Conservation (phyloP, 352 stramenopile species). For the Phytophthora rubi region DNA sequence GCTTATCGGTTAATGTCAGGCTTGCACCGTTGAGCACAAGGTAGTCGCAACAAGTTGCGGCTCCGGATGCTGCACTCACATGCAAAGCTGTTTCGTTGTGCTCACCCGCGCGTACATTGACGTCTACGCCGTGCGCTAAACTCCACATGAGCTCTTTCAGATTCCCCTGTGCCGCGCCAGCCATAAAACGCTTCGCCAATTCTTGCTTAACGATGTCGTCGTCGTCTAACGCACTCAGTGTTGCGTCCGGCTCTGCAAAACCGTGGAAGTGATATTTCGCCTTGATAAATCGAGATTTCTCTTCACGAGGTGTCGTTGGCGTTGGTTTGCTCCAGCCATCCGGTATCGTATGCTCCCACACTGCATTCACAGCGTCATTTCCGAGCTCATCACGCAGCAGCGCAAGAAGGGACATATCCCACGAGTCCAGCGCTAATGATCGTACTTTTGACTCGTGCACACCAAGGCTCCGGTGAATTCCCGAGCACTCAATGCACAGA, state of each 20-base stretch:
- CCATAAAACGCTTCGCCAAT: constrained; percentile 57
- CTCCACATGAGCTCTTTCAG: constrained; percentile 78
- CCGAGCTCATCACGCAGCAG: constrained; percentile 75
- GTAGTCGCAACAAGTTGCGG: constrained; percentile 71
- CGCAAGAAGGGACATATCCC: constrained; percentile 79
- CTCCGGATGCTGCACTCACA: constrained; percentile 44
- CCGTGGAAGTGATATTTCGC: constrained; percentile 86
- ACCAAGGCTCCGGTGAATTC: constrained; percentile 96
- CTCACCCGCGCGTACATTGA: constrained; percentile 59
- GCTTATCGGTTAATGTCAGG: constrained; percentile 54
- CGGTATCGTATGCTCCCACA: constrained; percentile 71
- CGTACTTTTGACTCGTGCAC: constrained; percentile 97
- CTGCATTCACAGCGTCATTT: constrained; percentile 70
- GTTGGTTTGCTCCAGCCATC: constrained; percentile 61
- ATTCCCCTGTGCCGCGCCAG: constrained; percentile 43
- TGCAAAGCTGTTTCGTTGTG: constrained; percentile 71
- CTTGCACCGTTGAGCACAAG: constrained; percentile 82
- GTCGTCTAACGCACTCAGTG: constrained; percentile 31
- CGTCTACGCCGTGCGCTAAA: constrained; percentile 80
- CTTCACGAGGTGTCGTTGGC: constrained; percentile 54
- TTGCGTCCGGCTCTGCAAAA: constrained; percentile 53
- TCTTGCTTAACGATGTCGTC: constrained; percentile 37
- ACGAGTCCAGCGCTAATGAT: constrained; percentile 90
- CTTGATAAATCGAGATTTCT: constrained; percentile 86
- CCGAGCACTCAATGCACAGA: constrained; percentile 97